These are phyloP conservation scores for Schizosaccharomyces japonicus DNA, from an alignment of 805 yeast genomes.

Conservation along the genomic window DNA sequence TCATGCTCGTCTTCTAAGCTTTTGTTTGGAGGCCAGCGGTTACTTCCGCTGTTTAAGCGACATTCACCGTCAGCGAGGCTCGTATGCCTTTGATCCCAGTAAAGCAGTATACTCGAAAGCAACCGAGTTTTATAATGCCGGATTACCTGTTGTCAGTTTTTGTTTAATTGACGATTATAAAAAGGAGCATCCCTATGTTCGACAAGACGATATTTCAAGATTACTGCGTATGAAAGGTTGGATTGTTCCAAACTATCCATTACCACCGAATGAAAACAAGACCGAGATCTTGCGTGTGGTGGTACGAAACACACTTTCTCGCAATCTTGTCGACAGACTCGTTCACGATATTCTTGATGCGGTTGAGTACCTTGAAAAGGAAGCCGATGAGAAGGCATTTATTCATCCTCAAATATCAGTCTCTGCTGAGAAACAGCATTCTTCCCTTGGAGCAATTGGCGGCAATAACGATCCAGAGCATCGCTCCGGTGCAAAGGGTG, in stretches of 20 bases:
- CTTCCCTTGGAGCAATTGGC: too few relatives aligned
- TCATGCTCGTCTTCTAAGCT: constrained; percentile 45
- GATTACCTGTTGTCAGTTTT: constrained; percentile 79
- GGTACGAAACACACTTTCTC: constrained; percentile 43
- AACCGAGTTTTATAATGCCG: constrained; percentile 30
- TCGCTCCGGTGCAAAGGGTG: too few relatives aligned
- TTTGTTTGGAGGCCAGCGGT: constrained; percentile 37
- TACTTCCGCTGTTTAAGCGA: constrained; percentile 54
- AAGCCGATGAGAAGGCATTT: background rate
- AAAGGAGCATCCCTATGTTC: constrained; percentile 48
- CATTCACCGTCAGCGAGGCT: constrained; percentile 38
- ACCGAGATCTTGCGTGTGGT: constrained; percentile 66
- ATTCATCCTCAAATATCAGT: too few relatives aligned
- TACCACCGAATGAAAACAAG: constrained; percentile 36
- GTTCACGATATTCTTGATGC: background rate
- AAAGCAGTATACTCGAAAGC: too few relatives aligned
- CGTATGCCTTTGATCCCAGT: constrained; percentile 12
- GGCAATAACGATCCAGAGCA: too few relatives aligned
- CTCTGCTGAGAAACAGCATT: too few relatives aligned
- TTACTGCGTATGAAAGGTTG: constrained; percentile 58
- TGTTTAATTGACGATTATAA: constrained; percentile 37
- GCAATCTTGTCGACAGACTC: constrained; percentile 28
- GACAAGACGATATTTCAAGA: constrained; percentile 52
- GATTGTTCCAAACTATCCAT: constrained; percentile 64
- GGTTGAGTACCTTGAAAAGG: background rate